Evolutionary conservation across 23 red algal genomes (phyloP), one percentile per base, ranked within the genome.

Genomic region (Gracilaria gracilis): DNA sequence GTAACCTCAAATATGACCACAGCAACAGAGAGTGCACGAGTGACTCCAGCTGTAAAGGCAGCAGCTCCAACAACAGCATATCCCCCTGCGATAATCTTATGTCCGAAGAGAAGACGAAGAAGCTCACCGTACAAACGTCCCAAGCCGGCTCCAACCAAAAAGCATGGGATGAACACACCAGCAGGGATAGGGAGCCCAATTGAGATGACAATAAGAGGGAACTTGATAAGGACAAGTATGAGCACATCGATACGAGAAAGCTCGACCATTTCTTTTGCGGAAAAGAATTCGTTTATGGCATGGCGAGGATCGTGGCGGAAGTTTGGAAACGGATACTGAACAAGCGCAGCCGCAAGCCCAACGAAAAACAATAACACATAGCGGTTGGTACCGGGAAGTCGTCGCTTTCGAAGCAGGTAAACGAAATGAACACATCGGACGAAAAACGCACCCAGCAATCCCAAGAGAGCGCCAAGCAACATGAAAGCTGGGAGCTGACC

Each of bases 1-100:
- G 97, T 99, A 36, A 99, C 97, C 58, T 99, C 97, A 87, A 99
- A 99, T 29, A 99, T 96, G 50, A 99, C 92, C 6, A 99, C 97
- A 31, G 97, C 94, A 35, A 95, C 95, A 9, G 97, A 99, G 9
- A 99, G 84, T 0, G 97, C 97, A 16, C 97, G 72, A 19, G 97
- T 99, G 14, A 99, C 97, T 20, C 97, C 97, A 0, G 97, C 95
- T 35, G 97, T 99, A 42, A 99, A 99, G 0, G 97, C 93, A 6
- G 97, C 97, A 24, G 97, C 97, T 36, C 94, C 97, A 12, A 99
- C 97, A 23, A 99, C 97, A 16, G 97, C 93, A 75, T 96, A 99
- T 27, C 94, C 91, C 37, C 97, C 97, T 14, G 97, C 93, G 23
- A 99, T 87, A 51, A 99, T 95, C 24, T 86, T 82, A 7, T 69